These are phyloP conservation scores for Blastosporella zonata DNA, from an alignment of 1,284 basidiomycete species.

Conservation along the genomic window DNA sequence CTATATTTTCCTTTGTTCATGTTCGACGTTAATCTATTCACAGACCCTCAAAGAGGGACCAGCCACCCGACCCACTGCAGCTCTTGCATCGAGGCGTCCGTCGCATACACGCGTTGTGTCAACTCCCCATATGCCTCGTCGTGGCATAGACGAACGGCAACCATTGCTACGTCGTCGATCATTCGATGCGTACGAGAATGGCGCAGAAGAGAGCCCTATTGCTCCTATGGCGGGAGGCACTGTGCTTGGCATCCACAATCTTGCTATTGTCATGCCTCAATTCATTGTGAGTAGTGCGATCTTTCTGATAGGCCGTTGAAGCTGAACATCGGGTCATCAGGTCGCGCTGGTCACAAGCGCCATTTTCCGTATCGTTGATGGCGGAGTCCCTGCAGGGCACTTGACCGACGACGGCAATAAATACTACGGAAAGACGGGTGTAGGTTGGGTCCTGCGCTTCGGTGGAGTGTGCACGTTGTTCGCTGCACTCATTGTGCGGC, in stretches of 20 bases:
- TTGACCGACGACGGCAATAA: constrained; percentile 45
- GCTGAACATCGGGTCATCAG: constrained; percentile 36
- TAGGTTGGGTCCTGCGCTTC: constrained; percentile 92
- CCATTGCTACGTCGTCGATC: constrained; percentile 71
- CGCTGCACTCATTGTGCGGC: constrained; percentile 70
- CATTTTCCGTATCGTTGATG: constrained; percentile 84
- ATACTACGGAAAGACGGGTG: constrained; percentile 80
- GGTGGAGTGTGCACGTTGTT: constrained; percentile 81
- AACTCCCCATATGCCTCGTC: constrained; percentile 32
- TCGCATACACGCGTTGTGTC: constrained; percentile 39
- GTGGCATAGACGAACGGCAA: constrained; percentile 49
- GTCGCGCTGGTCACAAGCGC: constrained; percentile 85
- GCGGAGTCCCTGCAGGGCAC: constrained; percentile 32
- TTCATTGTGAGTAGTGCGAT: constrained; percentile 66
- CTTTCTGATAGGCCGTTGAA: not conserved
- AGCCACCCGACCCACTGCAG: constrained; percentile 22
- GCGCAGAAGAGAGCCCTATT: constrained; percentile 39
- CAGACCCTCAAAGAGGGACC: constrained; percentile 82
- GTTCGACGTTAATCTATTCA: constrained; percentile 11
- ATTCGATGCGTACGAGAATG: constrained; percentile 47
- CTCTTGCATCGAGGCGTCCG: constrained; percentile 28
- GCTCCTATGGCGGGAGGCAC: constrained; percentile 85
- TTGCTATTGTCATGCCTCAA: constrained; percentile 91
- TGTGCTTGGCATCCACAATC: constrained; percentile 92
- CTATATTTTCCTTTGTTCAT: not conserved